Base-by-base conservation (phyloP, 1,139 yeast genomes). In the Geotrichum reessii region DNA sequence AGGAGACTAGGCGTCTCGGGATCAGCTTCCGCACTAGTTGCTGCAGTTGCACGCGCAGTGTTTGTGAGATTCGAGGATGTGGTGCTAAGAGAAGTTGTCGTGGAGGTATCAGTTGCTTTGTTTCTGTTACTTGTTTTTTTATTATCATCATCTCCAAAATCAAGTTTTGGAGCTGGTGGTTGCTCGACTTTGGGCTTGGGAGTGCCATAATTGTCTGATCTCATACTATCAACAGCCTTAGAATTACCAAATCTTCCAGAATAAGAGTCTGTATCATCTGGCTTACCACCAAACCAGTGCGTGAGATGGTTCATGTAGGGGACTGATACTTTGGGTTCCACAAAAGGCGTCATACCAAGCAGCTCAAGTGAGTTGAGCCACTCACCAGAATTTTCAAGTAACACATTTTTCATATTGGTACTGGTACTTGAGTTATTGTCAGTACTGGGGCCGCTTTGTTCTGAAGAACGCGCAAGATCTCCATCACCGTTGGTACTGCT, bases 321-420 rank as follows among this genome's bases (percentile, higher is more conserved):
- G 21, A 33, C 33, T 7, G 52, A 52, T 17, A 40, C 42, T 9
- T 48, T 53, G n/a, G 49, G 17, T 25, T 53, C 56, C 9, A 50
- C 51, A 48, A 44, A 53, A 21, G 44, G 55, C 6, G 53, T 37
- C 25, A 58, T 55, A 17, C 55, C 60, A 9, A 37, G 6, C 24
- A 52, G 24, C 31, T 57, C 62, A 8, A 60, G 52, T 2, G 58
- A 55, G 47, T 57, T 60, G 17, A 60, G 52, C 62, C 62, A 60
- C 47, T 57, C 62, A 7, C 57, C 62, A 22, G 59, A 57, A 12
- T 47, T 49, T 21, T 57, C 60, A 22, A 52, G 51, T n/a, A 60
- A 27, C 51, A 60, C 37, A 21, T 52, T 58, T 31, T 52, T 55
- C 24, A 33, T 47, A n/a, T 52, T 31, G n/a, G 31, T 31, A 25